Percentiles rank a stretch among this genome's conserved stretches.
phyloP scores from a whole-genome alignment of 306 rosid species.

The Amphicarpaea edgeworthii region DNA sequence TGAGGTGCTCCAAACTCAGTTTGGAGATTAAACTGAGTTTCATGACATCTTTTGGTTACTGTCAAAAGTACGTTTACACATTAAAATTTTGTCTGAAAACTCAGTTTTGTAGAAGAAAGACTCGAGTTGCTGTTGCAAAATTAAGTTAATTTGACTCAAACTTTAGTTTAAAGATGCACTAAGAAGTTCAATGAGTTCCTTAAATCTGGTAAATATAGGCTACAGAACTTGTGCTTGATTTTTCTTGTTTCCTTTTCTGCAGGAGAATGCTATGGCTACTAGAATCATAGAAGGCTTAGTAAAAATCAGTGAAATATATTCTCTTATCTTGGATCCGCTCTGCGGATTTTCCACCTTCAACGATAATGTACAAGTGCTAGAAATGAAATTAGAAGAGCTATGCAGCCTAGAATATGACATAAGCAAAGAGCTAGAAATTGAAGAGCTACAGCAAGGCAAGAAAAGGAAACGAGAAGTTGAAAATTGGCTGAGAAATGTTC shows the following conservation, averaged over 20 bases:
- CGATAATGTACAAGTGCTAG: slow-evolving; percentile 26
- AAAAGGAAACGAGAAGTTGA: slow-evolving; percentile 35
- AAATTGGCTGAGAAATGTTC: slow-evolving; percentile 14
- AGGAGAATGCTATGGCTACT: slow-evolving; percentile 39
- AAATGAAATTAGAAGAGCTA: slow-evolving; percentile 44
- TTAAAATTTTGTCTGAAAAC: too few relatives aligned
- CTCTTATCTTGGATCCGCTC: slow-evolving; percentile 16
- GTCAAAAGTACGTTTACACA: too few relatives aligned
- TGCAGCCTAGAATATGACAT: slow-evolving; percentile 45
- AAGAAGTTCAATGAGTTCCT: slow-evolving; percentile 22
- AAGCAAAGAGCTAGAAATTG: slow-evolving; percentile 43
- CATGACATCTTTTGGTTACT: too few relatives aligned
- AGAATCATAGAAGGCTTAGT: slow-evolving; percentile 17
- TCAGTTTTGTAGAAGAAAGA: too few relatives aligned
- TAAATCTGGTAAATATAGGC: not conserved
- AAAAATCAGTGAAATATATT: slow-evolving; percentile 19
- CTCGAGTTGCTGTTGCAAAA: too few relatives aligned
- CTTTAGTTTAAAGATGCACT: too few relatives aligned
- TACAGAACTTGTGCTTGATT: not conserved
- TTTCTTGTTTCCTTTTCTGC: not conserved
- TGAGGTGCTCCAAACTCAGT: too few relatives aligned
- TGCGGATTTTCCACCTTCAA: slow-evolving; percentile 16
- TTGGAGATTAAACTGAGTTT: too few relatives aligned
- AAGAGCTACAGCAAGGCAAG: slow-evolving; percentile 38
- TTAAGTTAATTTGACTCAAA: too few relatives aligned